phyloP scores from a whole-genome alignment of 176 grass and related monocot genomes.

The Paspalum vaginatum region DNA sequence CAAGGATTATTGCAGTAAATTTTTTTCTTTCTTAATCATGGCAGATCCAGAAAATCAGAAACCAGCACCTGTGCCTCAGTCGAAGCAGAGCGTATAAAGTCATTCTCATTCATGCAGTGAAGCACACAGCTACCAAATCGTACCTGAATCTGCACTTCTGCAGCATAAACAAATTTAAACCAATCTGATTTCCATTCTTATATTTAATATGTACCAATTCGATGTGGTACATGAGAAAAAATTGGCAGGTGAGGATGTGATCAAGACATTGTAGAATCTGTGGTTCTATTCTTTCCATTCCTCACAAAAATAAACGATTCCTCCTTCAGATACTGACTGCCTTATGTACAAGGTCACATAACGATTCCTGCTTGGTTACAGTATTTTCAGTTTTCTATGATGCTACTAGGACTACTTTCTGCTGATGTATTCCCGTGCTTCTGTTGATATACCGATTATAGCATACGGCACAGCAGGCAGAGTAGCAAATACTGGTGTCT shows the following conservation, averaged over 20 bases:
- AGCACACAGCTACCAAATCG: background rate
- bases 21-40: background rate
- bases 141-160: background rate
- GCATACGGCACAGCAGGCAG: background rate
- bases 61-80: too few relatives aligned
- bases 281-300: slow-evolving; percentile 6
- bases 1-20: too few relatives aligned
- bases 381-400: slow-evolving; percentile 11
- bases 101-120: background rate
- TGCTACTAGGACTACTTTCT: slow-evolving; percentile 16
- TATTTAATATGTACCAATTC: background rate
- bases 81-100: too few relatives aligned
- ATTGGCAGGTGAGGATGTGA: background rate
- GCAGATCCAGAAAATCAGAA: too few relatives aligned
- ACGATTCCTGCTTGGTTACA: slow-evolving; percentile 16
- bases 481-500: background rate
- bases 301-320: slow-evolving; percentile 19
- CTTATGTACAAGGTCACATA: slow-evolving; percentile 60
- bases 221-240: slow-evolving; percentile 17
- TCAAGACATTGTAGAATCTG: slow-evolving; percentile 33
- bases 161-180: slow-evolving; percentile 8
- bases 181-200: background rate
- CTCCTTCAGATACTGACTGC: slow-evolving; percentile 34
- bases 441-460: background rate
- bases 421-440: slow-evolving; percentile 8